Evolutionary conservation across 257 asterid species (phyloP), one percentile per base, ranked within the genome.

Genomic region (Solanum piurae): DNA sequence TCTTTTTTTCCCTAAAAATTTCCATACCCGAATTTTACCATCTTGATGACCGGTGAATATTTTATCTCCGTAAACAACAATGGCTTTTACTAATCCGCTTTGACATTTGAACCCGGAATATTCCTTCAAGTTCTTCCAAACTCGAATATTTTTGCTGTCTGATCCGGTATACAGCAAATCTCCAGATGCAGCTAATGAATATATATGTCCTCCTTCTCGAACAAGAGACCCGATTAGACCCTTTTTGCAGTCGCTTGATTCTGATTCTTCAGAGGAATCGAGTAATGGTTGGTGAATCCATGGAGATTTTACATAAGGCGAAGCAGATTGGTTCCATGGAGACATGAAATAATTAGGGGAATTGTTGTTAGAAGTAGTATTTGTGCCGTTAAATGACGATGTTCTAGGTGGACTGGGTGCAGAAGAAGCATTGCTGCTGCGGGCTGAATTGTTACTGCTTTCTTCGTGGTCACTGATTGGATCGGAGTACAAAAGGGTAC

Each of bases 1-100:
- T 60, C 88, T 85, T 21, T 89, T 90, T 6, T 82, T 66, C 2
- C 90, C 96, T 27, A 89, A 86, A 3, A 86, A 73, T 86, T 87
- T 95, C 99, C 99, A 97, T 1, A 97, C 91, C 73, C 99, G 93
- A 88, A 96, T 96, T 82, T 91, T 94, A 14, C 99, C 99, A 12
- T 96, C 99, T 20, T 96, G 99, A 74, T 94, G 99, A 9, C 99
- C 98, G 42, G 99, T 95, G 71, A 95, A 95, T 3, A 96, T 89
- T 88, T 87, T 93, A 8, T 93, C 93, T 1, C 88, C 93, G 7
- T 86, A 66, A 31, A 94, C 90, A 9, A 95, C 95, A 34, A 96
- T 95, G 20, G 98, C 97, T 86, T 96, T 96, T 1, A 96, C 98
- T 34, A 96, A 91, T 12, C 99, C 99, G 44, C 98, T 94, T 36